phyloP scores from a whole-genome alignment of 139 green algal species.

The Marvania coccoides region DNA sequence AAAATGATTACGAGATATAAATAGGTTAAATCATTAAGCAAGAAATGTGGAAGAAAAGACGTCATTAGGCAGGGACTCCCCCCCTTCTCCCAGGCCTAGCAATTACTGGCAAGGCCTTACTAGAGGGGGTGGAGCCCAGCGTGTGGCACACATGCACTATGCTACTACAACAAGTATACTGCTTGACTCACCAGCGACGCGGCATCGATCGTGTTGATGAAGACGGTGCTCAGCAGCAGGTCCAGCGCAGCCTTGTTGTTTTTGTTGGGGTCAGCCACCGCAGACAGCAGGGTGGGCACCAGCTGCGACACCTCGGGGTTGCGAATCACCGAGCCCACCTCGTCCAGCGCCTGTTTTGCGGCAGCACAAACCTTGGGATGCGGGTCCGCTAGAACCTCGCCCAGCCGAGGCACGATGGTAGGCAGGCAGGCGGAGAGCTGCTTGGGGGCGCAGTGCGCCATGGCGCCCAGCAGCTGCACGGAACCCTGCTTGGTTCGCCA shows the following conservation, averaged over 20 bases:
- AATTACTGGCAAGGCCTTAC: too few species aligned
- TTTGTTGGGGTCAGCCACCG: slow-evolving; percentile 77
- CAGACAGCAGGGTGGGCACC: slow-evolving; percentile 72
- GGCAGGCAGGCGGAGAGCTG: slow-evolving; percentile 90
- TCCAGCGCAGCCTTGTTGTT: slow-evolving; percentile 58
- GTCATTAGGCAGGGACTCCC: too few species aligned
- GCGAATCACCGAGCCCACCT: slow-evolving; percentile 86
- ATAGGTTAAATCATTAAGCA: not conserved
- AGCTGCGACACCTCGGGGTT: slow-evolving; percentile 89
- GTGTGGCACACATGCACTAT: too few species aligned
- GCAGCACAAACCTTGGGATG: slow-evolving; percentile 86
- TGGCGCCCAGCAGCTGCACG: slow-evolving; percentile 89
- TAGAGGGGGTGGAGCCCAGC: too few species aligned
- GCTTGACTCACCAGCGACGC: too few species aligned
- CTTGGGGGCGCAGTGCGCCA: slow-evolving; percentile 92
- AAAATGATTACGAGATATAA: not conserved
- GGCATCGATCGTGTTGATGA: slow-evolving; percentile 94
- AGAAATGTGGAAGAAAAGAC: not conserved
- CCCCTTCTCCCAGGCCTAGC: too few species aligned
- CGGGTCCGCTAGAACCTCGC: slow-evolving; percentile 68
- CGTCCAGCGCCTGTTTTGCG: slow-evolving; percentile 67
- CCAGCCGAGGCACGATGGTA: slow-evolving; percentile 83
- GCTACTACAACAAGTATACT: too few species aligned
- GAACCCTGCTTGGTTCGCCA: slow-evolving; percentile 96
- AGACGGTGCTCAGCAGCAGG: slow-evolving; percentile 80